These are phyloP conservation scores for Hypoxylon sp. DNA, from an alignment of 2,329 filamentous ascomycete genomes.

Conservation along the genomic window DNA sequence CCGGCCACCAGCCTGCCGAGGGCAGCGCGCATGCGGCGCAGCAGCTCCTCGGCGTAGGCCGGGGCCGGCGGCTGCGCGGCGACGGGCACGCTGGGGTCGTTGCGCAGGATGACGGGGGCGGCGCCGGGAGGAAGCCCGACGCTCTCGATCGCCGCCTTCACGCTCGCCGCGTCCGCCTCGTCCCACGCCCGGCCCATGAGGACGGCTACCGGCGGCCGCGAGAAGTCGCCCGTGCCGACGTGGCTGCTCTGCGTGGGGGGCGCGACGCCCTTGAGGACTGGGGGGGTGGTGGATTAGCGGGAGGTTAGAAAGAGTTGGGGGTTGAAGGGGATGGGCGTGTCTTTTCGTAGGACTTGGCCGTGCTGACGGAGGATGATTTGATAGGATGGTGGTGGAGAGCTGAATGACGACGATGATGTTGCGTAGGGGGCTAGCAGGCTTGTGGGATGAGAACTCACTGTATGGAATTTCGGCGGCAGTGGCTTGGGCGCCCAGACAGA, in stretches of 20 bases:
- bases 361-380: neutral
- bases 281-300: neutral
- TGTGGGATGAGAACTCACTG: constrained; percentile 12
- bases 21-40: constrained; percentile 22
- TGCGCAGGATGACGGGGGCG: constrained; percentile 28
- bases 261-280: constrained; percentile 28
- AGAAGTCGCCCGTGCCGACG: constrained; percentile 21
- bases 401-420: too few relatives aligned
- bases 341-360: too few relatives aligned
- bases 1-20: constrained; percentile 15
- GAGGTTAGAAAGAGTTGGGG: neutral
- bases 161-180: constrained; percentile 16
- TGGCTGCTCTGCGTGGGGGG: constrained; percentile 32
- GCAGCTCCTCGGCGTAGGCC: constrained; percentile 30
- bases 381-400: neutral
- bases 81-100: constrained; percentile 24
- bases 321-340: too few relatives aligned
- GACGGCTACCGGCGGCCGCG: constrained; percentile 16
- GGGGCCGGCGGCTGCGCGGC: constrained; percentile 26
- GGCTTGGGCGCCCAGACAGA: constrained; percentile 29
- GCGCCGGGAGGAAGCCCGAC: neutral
- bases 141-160: constrained; percentile 19
- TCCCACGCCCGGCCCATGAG: constrained; percentile 36
- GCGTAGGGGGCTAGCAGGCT: neutral
- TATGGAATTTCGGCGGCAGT: constrained; percentile 33